Evolutionary conservation across 345 rosid genomes (phyloP).

Genomic region (Syzygium aqueum): DNA sequence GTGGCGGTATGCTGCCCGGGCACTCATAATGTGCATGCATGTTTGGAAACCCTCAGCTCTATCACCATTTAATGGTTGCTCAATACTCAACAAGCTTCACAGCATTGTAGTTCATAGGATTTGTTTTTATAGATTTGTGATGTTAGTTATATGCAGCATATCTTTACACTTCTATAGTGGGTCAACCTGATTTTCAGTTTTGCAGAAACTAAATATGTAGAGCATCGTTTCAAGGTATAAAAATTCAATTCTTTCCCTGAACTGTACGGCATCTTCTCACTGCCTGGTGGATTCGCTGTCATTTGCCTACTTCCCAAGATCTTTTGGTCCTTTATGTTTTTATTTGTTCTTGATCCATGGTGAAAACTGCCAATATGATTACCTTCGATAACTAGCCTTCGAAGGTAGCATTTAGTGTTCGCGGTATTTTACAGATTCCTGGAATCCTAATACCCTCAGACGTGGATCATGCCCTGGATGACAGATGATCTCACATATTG

Average conservation of each 20-base stretch:
- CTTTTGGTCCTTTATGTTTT: neutral
- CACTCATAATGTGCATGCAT: neutral
- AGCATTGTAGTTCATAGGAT: neutral
- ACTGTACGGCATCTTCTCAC: neutral
- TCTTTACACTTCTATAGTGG: neutral
- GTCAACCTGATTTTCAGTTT: neutral
- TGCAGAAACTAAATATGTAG: neutral
- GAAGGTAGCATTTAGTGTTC: neutral
- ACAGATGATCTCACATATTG: neutral
- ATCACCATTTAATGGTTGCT: neutral
- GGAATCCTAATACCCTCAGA: neutral
- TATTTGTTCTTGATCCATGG: neutral
- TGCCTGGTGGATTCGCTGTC: neutral
- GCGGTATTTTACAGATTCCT: neutral
- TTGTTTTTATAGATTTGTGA: neutral
- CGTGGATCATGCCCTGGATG: neutral
- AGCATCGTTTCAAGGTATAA: neutral
- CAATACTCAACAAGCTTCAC: neutral
- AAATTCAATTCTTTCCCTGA: neutral
- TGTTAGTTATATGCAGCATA: neutral
- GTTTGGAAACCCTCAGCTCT: neutral
- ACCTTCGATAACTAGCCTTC: neutral
- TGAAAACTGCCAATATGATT: neutral
- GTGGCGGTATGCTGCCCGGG: neutral
- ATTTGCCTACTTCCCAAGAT: neutral